Evolutionary conservation across 108 stramenopile genomes (phyloP).

Genomic region (Epipyxis sp.): DNA sequence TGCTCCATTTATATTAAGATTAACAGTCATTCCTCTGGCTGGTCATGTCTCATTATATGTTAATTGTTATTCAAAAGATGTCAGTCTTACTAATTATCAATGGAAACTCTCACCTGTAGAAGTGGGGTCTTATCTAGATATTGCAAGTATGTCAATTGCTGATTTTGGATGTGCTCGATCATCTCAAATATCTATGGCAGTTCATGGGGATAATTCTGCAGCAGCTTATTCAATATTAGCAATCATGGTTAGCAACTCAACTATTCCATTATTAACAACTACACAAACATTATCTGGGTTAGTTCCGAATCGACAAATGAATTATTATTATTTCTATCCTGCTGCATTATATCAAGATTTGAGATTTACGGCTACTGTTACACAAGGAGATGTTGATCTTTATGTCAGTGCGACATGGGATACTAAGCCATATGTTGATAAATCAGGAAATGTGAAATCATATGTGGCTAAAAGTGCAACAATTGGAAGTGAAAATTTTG

Average conservation of each 20-base stretch:
- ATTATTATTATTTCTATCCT: no score
- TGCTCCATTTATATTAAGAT: neutral
- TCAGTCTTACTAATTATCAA: neutral
- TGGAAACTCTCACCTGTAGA: neutral
- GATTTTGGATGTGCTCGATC: neutral
- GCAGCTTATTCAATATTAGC: neutral
- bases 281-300: no score
- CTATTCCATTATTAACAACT: no score
- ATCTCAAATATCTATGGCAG: neutral
- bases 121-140: neutral
- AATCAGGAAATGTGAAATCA: neutral
- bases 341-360: no score
- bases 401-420: constrained; percentile 14
- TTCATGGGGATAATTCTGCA: neutral
- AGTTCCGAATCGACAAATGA: no score
- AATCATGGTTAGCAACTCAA: neutral
- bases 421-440: neutral
- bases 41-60: neutral
- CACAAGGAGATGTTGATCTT: constrained; percentile 21
- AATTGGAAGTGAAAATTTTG: neutral
- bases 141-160: neutral
- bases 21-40: neutral
- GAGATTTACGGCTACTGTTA: neutral
- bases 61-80: neutral
- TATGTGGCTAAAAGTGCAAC: neutral